phyloP scores from a whole-genome alignment of 1,284 basidiomycete species.

The Pascua sp. region DNA sequence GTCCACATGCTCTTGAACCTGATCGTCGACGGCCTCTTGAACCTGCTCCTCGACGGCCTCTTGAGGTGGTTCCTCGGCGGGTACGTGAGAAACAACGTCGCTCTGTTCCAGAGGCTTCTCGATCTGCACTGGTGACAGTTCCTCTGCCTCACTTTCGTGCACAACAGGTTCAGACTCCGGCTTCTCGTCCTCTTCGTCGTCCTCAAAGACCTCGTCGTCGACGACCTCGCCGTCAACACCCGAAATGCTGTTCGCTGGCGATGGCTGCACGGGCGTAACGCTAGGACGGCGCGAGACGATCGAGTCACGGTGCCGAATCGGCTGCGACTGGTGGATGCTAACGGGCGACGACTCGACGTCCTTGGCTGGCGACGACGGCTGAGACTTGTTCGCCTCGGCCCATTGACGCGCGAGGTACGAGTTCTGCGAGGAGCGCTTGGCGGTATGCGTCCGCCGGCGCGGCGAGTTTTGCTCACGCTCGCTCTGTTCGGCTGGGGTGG shows the following conservation, averaged over 20 bases:
- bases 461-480: background rate
- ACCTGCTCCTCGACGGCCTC: no score
- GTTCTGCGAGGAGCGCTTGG: constrained; percentile 20
- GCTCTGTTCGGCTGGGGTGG: background rate
- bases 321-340: constrained; percentile 13
- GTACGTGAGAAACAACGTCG: no score
- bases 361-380: constrained; percentile 7
- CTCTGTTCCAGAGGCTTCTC: no score
- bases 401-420: constrained; percentile 10
- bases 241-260: background rate
- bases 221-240: background rate
- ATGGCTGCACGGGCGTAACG: no score
- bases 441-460: constrained; percentile 9
- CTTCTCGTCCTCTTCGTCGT: background rate
- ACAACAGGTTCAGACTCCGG: background rate
- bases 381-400: background rate
- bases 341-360: background rate
- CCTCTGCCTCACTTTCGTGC: no score
- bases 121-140: no score
- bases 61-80: no score
- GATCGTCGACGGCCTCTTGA: no score
- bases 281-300: background rate
- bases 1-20: no score
- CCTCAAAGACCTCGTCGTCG: background rate
- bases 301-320: constrained; percentile 4